Percentiles rank a stretch among this genome's conserved stretches.
phyloP scores from a whole-genome alignment of 2,329 filamentous ascomycete species.

The Clonostachys solani region DNA sequence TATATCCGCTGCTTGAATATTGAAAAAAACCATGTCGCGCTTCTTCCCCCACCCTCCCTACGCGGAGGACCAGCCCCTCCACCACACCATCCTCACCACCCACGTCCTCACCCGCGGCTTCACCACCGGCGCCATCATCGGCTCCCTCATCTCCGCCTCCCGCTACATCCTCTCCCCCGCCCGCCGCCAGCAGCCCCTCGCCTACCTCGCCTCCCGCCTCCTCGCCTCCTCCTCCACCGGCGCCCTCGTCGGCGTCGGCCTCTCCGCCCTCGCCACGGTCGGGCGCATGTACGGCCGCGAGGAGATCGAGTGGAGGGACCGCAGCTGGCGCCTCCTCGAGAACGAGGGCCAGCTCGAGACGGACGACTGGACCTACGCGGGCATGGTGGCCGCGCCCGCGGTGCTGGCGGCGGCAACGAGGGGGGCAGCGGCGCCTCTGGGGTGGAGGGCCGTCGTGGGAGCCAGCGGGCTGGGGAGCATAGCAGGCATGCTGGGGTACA shows the following conservation, averaged over 20 bases:
- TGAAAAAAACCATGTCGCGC: slow-evolving; percentile 41
- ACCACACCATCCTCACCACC: slow-evolving; percentile 49
- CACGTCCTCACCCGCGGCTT: slow-evolving; percentile 56
- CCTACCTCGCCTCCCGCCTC: slow-evolving; percentile 24
- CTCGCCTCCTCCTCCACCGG: slow-evolving; percentile 40
- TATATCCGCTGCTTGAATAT: not conserved
- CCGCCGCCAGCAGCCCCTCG: slow-evolving; percentile 12
- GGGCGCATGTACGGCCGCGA: slow-evolving; percentile 50
- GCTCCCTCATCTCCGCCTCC: slow-evolving; percentile 29
- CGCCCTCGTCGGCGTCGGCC: slow-evolving; percentile 34
- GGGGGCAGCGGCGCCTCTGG: slow-evolving; percentile 9
- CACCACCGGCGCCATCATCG: slow-evolving; percentile 46
- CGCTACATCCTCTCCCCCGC: slow-evolving; percentile 19
- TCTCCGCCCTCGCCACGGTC: slow-evolving; percentile 36
- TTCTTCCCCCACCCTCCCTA: slow-evolving; percentile 50
- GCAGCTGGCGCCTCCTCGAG: slow-evolving; percentile 57
- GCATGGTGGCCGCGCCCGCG: slow-evolving; percentile 23
- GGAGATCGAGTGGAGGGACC: slow-evolving; percentile 60
- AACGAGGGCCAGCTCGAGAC: slow-evolving; percentile 51
- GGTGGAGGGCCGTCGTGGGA: slow-evolving; percentile 22
- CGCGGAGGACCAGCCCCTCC: slow-evolving; percentile 58
- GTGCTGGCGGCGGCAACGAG: slow-evolving; percentile 24
- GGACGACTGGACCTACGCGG: slow-evolving; percentile 50
- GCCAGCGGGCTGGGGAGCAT: slow-evolving; percentile 42
- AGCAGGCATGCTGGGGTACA: slow-evolving; percentile 40